Conservation (phyloP, 2,329 filamentous ascomycete species). For the Leptographium procerum region DNA sequence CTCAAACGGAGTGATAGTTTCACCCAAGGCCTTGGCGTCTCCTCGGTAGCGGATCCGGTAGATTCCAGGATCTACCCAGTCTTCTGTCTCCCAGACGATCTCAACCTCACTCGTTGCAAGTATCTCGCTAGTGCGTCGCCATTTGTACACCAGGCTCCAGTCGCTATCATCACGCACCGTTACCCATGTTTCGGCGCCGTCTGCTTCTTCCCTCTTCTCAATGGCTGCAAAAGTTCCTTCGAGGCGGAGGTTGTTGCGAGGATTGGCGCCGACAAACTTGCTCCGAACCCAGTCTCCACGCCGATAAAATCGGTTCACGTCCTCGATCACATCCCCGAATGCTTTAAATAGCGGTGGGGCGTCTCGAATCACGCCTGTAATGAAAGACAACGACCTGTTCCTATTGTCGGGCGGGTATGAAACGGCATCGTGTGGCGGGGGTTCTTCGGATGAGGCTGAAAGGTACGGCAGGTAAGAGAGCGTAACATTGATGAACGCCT, state of each 20-base stretch:
- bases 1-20: slow-evolving; percentile 55
- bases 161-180: slow-evolving; percentile 62
- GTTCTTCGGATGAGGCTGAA: slow-evolving; percentile 28
- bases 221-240: slow-evolving; percentile 69
- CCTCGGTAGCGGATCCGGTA: slow-evolving; percentile 80
- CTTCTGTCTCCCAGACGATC: slow-evolving; percentile 68
- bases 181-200: slow-evolving; percentile 39
- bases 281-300: slow-evolving; percentile 47
- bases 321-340: slow-evolving; percentile 57
- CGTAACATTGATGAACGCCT: slow-evolving; percentile 75
- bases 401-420: slow-evolving; percentile 67
- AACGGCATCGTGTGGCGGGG: slow-evolving; percentile 30
- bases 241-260: slow-evolving; percentile 73
- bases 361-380: slow-evolving; percentile 67
- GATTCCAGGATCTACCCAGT: slow-evolving; percentile 46
- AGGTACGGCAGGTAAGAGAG: slow-evolving; percentile 59
- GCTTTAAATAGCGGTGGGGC: slow-evolving; percentile 48
- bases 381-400: slow-evolving; percentile 64
- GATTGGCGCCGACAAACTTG: slow-evolving; percentile 77
- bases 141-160: slow-evolving; percentile 73
- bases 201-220: slow-evolving; percentile 41
- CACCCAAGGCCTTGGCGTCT: slow-evolving; percentile 57
- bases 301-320: slow-evolving; percentile 41
- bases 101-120: slow-evolving; percentile 68
- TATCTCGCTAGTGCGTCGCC: slow-evolving; percentile 60